Evolutionary conservation across 768 basidiomycete genomes (phyloP).

Genomic region (Rhizopogon vesiculosus): DNA sequence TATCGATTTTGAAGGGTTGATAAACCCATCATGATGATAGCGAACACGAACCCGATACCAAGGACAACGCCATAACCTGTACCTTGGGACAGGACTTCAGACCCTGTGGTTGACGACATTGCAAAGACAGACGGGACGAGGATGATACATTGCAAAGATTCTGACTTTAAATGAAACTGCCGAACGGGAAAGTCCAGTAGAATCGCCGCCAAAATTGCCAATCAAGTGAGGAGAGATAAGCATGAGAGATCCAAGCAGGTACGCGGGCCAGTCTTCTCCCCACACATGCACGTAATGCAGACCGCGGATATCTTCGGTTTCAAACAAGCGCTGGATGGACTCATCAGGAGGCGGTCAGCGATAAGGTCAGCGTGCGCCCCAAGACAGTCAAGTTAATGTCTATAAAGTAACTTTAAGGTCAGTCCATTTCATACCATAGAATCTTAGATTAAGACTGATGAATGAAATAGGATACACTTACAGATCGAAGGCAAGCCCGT

Average conservation of each 20-base stretch:
- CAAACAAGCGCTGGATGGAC: not conserved
- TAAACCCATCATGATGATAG: conserved; percentile 23
- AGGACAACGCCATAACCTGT: conserved; percentile 26
- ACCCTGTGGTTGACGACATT: conserved; percentile 9
- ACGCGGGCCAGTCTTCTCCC: not conserved
- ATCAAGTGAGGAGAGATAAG: conserved; percentile 5
- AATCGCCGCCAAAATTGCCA: not conserved
- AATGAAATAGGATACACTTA: not conserved
- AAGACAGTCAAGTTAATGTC: not conserved
- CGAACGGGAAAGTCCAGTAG: not conserved
- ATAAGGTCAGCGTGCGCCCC: not conserved
- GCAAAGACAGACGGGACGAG: not conserved
- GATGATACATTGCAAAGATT: not conserved
- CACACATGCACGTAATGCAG: not conserved
- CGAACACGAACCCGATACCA: conserved; percentile 25
- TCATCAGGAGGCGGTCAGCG: not conserved
- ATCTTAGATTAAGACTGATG: not conserved
- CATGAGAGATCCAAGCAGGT: conserved; percentile 7
- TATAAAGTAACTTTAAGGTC: not conserved
- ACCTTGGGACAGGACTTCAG: conserved; percentile 18
- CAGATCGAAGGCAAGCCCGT: not conserved
- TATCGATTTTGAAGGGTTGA: conserved; percentile 22
- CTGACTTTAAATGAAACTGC: not conserved
- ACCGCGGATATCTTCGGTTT: conserved; percentile 8
- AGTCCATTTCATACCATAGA: no score